A percentile compares a stretch with the other conserved stretches of the same genome.
phyloP scores from a whole-genome alignment of 2,329 filamentous ascomycete genomes.

The Stenocarpella maydis region DNA sequence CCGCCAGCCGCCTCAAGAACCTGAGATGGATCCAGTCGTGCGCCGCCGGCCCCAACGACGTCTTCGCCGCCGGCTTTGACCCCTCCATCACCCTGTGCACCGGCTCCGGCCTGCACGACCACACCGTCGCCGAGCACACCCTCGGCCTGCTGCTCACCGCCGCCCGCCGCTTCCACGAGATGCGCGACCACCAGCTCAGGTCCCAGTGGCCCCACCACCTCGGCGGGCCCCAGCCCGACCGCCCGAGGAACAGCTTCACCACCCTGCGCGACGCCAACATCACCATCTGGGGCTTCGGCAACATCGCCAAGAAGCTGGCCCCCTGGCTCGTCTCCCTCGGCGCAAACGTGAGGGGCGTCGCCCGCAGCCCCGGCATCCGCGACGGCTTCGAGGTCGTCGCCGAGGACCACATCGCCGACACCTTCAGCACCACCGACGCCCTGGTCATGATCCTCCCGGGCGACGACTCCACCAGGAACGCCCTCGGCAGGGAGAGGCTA shows the following conservation, averaged over 20 bases:
- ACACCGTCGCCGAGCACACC: conserved; percentile 71
- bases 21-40: conserved; percentile 73
- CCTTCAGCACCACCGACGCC: conserved; percentile 66
- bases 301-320: conserved; percentile 68
- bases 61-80: conserved; percentile 68
- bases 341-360: conserved; percentile 66
- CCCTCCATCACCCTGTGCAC: conserved; percentile 62
- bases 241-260: conserved; percentile 60
- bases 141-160: conserved; percentile 64
- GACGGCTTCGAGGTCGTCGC: conserved; percentile 64
- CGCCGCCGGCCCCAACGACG: conserved; percentile 72
- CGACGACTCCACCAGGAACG: conserved; percentile 62
- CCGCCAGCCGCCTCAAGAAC: conserved; percentile 61
- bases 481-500: conserved; percentile 62
- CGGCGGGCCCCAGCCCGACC: conserved; percentile 67
- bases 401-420: conserved; percentile 60
- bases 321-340: conserved; percentile 64
- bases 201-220: conserved; percentile 68
- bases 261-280: conserved; percentile 66
- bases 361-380: conserved; percentile 63
- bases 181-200: conserved; percentile 68
- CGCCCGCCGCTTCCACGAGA: conserved; percentile 66
- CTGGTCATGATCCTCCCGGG: conserved; percentile 74
- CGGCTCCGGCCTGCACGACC: conserved; percentile 70
- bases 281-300: conserved; percentile 71